phyloP scores from a whole-genome alignment of 306 rosid genomes.

The Ochetophila trinervis region DNA sequence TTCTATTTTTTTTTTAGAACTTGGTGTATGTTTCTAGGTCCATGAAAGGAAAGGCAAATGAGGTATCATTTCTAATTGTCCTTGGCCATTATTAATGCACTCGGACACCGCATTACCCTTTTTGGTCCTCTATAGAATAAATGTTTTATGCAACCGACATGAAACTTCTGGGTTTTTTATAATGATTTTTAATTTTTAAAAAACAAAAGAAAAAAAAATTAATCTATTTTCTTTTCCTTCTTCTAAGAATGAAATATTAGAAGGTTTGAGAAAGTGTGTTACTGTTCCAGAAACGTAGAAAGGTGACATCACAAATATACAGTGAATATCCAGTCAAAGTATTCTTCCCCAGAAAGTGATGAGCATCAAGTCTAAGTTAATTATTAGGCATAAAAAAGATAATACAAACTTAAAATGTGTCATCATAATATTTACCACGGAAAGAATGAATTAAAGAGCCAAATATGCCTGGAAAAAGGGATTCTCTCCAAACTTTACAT shows the following conservation, averaged over 20 bases:
- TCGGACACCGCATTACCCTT: slow-evolving; percentile 3
- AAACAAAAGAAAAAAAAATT: too few species aligned
- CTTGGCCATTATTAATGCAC: slow-evolving; percentile 15
- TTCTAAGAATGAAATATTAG: too few species aligned
- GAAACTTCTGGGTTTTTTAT: too few species aligned
- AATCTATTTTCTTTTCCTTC: too few species aligned
- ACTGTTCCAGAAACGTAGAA: not conserved
- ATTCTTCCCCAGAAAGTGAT: not conserved
- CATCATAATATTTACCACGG: not conserved
- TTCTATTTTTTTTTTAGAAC: too few species aligned
- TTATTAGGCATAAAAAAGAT: not conserved
- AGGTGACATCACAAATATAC: not conserved
- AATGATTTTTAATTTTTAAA: too few species aligned
- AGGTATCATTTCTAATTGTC: not conserved
- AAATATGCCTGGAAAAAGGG: not conserved
- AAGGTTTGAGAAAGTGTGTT: not conserved
- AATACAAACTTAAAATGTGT: not conserved
- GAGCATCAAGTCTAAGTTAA: slow-evolving; percentile 5
- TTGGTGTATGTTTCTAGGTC: too few species aligned
- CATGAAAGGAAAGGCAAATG: too few species aligned
- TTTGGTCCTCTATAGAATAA: not conserved
- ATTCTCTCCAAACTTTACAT: not conserved
- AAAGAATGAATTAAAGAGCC: not conserved
- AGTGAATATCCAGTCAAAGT: slow-evolving; percentile 3
- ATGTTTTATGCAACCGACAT: not conserved